These are phyloP conservation scores for Mollisia scopiformis DNA, from an alignment of 2,329 filamentous ascomycete species.

Conservation along the genomic window DNA sequence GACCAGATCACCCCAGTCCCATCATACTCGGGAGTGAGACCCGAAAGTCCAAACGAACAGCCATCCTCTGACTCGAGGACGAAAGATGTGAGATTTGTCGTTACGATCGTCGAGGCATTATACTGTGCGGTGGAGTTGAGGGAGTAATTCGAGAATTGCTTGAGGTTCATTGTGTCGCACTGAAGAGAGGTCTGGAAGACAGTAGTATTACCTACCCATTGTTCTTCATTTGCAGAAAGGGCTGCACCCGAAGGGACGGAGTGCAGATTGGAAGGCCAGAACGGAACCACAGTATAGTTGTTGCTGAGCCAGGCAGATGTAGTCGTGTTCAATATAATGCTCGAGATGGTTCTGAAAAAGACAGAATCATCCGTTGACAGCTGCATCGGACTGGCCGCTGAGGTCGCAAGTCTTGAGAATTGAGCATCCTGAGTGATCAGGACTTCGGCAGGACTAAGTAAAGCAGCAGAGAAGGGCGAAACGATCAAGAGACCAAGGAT, in stretches of 20 bases:
- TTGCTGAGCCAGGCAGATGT: slow-evolving; percentile 21
- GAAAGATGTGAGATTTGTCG: slow-evolving; percentile 16
- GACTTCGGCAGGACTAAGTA: slow-evolving; percentile 13
- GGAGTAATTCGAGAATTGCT: slow-evolving; percentile 12
- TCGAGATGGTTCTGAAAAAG: slow-evolving; percentile 19
- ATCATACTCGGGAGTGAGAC: background rate
- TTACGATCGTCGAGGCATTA: background rate
- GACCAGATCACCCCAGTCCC: background rate
- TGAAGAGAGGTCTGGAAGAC: slow-evolving; percentile 17
- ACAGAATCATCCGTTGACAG: slow-evolving; percentile 15
- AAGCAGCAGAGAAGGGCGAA: slow-evolving; percentile 21
- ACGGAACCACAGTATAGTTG: slow-evolving; percentile 21
- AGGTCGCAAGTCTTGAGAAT: slow-evolving; percentile 9
- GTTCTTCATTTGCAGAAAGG: background rate
- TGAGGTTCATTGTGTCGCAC: slow-evolving; percentile 16
- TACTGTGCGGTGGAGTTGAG: background rate
- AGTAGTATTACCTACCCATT: slow-evolving; percentile 19
- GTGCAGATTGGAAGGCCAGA: slow-evolving; percentile 16
- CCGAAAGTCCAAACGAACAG: slow-evolving; percentile 16
- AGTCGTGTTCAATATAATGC: slow-evolving; percentile 17
- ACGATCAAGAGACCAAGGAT: slow-evolving; percentile 17
- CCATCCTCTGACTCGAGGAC: slow-evolving; percentile 16
- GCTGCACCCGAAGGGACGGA: slow-evolving; percentile 7
- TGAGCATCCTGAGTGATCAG: background rate
- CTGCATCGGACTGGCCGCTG: slow-evolving; percentile 1